Conservation (phyloP, 306 rosid genomes). For the Ammopiptanthus mongolicus region DNA sequence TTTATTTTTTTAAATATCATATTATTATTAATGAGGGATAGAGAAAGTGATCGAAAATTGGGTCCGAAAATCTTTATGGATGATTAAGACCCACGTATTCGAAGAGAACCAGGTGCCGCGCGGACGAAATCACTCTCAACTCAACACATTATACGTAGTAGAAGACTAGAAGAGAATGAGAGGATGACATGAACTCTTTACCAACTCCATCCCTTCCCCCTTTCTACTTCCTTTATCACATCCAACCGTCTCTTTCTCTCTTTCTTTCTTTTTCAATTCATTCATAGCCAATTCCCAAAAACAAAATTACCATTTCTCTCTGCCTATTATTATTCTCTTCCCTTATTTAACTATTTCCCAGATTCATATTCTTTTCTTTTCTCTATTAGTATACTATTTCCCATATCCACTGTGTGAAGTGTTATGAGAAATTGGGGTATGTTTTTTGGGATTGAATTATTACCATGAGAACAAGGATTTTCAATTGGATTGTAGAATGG, state of each 20-base stretch:
- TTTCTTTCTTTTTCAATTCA: not conserved
- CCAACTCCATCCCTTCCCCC: not conserved
- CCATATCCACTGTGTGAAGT: not conserved
- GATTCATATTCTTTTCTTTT: not conserved
- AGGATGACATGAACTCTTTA: not conserved
- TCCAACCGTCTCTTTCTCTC: no score
- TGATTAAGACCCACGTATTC: not conserved
- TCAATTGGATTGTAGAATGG: constrained; percentile 35
- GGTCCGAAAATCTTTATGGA: no score
- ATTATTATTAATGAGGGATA: no score
- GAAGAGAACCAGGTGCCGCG: not conserved
- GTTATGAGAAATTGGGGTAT: not conserved
- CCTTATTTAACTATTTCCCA: no score
- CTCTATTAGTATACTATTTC: no score
- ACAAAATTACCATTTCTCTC: no score
- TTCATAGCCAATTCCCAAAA: not conserved
- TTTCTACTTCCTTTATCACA: not conserved
- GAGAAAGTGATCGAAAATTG: no score
- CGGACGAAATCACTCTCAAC: constrained; percentile 15
- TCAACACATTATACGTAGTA: not conserved
- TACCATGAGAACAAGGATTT: constrained; percentile 20
- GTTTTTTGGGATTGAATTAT: not conserved
- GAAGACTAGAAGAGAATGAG: not conserved
- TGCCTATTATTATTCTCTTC: no score
- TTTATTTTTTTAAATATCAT: no score